Conservation (phyloP, 768 basidiomycete species). For the Leccinum boreale region DNA sequence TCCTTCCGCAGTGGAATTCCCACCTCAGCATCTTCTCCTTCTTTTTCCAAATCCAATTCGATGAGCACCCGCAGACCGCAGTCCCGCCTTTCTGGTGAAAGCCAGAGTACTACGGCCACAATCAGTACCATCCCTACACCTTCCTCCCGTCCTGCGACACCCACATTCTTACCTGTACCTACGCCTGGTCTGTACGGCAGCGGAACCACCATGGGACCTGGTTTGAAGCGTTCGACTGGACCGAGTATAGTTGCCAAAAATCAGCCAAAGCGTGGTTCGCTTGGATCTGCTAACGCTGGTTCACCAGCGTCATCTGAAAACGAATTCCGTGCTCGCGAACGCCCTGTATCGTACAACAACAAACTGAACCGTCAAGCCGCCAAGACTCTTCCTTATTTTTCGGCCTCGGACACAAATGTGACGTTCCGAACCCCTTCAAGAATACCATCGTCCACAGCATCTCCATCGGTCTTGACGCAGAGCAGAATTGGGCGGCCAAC, state of each 20-base stretch:
- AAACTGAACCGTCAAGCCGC: constrained; percentile 18
- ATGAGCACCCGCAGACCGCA: constrained; percentile 59
- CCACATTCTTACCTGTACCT: constrained; percentile 74
- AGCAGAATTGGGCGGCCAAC: constrained; percentile 45
- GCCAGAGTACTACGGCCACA: constrained; percentile 51
- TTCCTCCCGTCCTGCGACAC: constrained; percentile 68
- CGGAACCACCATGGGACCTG: constrained; percentile 33
- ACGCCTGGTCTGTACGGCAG: constrained; percentile 47
- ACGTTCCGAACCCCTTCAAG: constrained; percentile 45
- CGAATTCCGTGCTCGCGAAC: constrained; percentile 25
- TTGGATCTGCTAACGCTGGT: constrained; percentile 44
- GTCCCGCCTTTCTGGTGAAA: constrained; percentile 69
- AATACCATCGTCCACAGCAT: constrained; percentile 36
- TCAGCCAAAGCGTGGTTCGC: constrained; percentile 58
- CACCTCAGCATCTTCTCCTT: constrained; percentile 45
- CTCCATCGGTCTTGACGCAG: constrained; percentile 33
- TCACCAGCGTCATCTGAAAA: constrained; percentile 31
- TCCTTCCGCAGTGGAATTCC: constrained; percentile 48
- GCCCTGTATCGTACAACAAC: constrained; percentile 25
- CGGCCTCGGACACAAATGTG: constrained; percentile 41
- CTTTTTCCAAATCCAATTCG: constrained; percentile 40
- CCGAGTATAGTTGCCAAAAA: constrained; percentile 39
- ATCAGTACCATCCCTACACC: constrained; percentile 64
- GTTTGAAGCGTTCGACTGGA: constrained; percentile 60
- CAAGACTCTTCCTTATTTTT: constrained; percentile 43